Percentiles rank a stretch among this genome's conserved stretches.
Evolutionary conservation across 441 rosid genomes (phyloP).

Genomic region (Syzygium syzygioides): DNA sequence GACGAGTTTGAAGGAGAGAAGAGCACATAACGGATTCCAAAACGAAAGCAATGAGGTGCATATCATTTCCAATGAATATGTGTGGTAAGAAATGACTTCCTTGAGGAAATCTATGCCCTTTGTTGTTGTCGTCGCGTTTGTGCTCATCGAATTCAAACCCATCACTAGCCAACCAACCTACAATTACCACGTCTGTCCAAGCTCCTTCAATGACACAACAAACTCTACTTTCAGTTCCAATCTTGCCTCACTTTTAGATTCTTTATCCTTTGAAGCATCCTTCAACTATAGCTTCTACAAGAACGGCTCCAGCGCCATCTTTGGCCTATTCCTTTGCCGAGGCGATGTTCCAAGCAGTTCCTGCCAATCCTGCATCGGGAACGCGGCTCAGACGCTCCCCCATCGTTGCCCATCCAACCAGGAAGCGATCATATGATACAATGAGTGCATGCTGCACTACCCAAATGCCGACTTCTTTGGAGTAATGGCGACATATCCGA

Average conservation of each 20-base stretch:
- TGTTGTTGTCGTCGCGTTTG: neutral
- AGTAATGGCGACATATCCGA: neutral
- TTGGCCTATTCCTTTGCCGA: slow-evolving; percentile 42
- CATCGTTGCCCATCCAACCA: too few relatives aligned
- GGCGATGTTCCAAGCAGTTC: slow-evolving; percentile 29
- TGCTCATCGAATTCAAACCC: neutral
- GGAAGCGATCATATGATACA: too few relatives aligned
- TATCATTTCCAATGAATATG: neutral
- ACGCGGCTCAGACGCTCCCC: too few relatives aligned
- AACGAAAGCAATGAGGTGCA: neutral
- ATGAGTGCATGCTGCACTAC: too few relatives aligned
- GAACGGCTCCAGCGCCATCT: slow-evolving; percentile 21
- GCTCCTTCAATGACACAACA: neutral
- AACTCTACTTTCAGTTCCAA: neutral
- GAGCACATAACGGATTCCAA: too few relatives aligned
- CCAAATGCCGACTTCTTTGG: neutral
- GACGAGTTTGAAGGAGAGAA: too few relatives aligned
- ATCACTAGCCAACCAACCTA: neutral
- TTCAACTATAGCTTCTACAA: slow-evolving; percentile 41
- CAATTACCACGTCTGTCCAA: neutral
- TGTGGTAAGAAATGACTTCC: neutral
- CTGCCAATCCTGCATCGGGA: slow-evolving; percentile 33
- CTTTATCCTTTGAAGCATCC: slow-evolving; percentile 9
- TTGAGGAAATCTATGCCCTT: neutral
- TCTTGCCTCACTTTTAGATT: neutral